A percentile compares a stretch with the other conserved stretches of the same genome.
phyloP scores from a whole-genome alignment of 169 alveolate species.

The Eimeria necatrix region DNA sequence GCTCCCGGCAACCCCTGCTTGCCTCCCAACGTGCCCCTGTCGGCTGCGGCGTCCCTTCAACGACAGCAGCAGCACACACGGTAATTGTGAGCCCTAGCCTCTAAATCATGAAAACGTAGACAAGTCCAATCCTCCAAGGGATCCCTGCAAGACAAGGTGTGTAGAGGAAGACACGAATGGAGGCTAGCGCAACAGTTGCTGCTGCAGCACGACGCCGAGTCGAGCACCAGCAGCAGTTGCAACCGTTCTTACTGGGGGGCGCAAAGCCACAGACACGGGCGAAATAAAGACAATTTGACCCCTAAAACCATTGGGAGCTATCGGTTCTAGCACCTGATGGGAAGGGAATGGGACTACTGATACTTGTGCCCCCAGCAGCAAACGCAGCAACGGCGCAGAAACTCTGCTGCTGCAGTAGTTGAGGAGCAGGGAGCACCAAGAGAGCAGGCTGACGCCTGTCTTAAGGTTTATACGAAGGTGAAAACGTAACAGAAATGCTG shows the following conservation, averaged over 20 bases:
- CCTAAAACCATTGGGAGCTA: constrained; percentile 8
- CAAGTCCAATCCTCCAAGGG: constrained; percentile 21
- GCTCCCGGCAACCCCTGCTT: constrained; percentile 21
- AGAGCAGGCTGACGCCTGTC: constrained; percentile 64
- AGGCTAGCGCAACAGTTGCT: constrained; percentile 49
- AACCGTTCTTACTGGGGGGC: not conserved
- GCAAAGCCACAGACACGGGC: constrained; percentile 24
- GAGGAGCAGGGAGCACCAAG: constrained; percentile 54
- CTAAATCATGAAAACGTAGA: not conserved
- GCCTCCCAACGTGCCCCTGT: constrained; percentile 53
- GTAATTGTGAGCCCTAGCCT: not conserved
- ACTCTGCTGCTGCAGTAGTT: constrained; percentile 60
- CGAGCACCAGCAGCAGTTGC: constrained; percentile 59
- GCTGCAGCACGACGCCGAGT: constrained; percentile 48
- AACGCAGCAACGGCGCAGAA: constrained; percentile 39
- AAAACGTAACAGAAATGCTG: constrained; percentile 42
- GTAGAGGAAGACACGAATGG: constrained; percentile 11
- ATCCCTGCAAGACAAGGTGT: constrained; percentile 39
- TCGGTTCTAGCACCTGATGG: constrained; percentile 53
- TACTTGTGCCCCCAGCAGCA: constrained; percentile 48
- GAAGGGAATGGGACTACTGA: constrained; percentile 49
- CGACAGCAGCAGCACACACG: constrained; percentile 56
- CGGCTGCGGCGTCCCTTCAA: constrained; percentile 74
- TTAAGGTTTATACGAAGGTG: constrained; percentile 33
- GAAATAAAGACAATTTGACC: constrained; percentile 50